Conservation (phyloP, 345 rosid genomes). For the Hibiscus syriacus region DNA sequence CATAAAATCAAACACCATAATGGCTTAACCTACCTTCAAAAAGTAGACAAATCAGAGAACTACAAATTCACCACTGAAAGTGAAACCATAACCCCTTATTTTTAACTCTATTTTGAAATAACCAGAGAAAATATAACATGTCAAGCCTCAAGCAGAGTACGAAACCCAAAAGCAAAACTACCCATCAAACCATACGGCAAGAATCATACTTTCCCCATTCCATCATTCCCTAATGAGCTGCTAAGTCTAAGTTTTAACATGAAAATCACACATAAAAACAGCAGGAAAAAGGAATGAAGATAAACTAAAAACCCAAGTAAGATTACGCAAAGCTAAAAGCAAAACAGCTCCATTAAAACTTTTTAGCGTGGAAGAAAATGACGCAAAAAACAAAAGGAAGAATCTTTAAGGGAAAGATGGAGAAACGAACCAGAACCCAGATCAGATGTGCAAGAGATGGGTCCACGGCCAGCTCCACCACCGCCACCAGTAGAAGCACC, state of each 20-base stretch:
- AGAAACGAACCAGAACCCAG: constrained; percentile 53
- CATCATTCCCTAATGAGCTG: neutral
- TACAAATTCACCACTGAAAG: neutral
- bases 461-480: constrained; percentile 26
- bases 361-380: neutral
- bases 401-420: neutral
- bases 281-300: neutral
- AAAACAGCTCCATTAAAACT: neutral
- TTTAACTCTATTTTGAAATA: neutral
- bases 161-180: constrained; percentile 12
- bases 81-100: neutral
- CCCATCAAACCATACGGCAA: constrained; percentile 9
- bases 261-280: neutral
- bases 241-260: neutral
- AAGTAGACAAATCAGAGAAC: neutral
- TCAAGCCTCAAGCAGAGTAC: constrained; percentile 5
- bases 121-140: neutral
- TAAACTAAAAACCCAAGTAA: neutral
- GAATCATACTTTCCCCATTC: neutral
- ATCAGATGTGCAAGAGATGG: constrained; percentile 80
- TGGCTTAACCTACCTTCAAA: constrained; percentile 7
- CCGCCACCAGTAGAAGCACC: constrained; percentile 52
- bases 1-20: constrained; percentile 2
- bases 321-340: neutral
- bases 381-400: neutral